Evolutionary conservation across 75 land plant genomes (phyloP).

Genomic region (Pinus tabuliformis): DNA sequence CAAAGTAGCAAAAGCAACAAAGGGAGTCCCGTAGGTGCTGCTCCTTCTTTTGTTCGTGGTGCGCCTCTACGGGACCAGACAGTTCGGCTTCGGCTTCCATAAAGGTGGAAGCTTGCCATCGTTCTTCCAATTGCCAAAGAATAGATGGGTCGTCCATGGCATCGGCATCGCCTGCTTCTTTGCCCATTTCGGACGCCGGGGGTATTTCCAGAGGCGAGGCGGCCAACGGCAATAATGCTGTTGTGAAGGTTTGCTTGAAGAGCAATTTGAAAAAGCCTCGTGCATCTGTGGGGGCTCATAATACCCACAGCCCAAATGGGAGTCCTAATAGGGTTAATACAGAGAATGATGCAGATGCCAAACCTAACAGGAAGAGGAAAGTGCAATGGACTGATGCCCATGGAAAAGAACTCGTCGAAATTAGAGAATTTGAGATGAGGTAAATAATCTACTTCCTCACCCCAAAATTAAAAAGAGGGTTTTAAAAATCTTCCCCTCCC

Average conservation of each 20-base stretch:
- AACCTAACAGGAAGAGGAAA: constrained; percentile 39
- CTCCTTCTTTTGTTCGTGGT: constrained; percentile 36
- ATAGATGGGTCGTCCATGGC: constrained; percentile 16
- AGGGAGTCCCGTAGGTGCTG: constrained; percentile 31
- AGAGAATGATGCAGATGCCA: neutral
- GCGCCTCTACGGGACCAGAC: constrained; percentile 16
- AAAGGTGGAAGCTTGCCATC: constrained; percentile 33
- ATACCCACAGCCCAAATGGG: constrained; percentile 2
- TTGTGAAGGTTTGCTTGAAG: constrained; percentile 25
- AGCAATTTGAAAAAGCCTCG: constrained; percentile 47
- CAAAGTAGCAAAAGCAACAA: constrained; percentile 22
- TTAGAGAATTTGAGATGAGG: constrained; percentile 69
- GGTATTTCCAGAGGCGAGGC: constrained; percentile 1
- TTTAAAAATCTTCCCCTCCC: too few species aligned
- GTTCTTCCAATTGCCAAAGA: constrained; percentile 13
- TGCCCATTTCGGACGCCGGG: constrained; percentile 2
- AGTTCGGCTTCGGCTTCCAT: constrained; percentile 20
- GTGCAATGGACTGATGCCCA: constrained; percentile 66
- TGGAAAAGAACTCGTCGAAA: constrained; percentile 59
- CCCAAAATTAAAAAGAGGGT: too few species aligned
- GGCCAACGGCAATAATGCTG: neutral
- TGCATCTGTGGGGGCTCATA: constrained; percentile 3
- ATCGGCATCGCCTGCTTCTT: constrained; percentile 4
- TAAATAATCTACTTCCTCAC: too few species aligned
- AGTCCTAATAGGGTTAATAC: neutral